Conservation (phyloP, 192 early-diverging fungal species). For the Backusella morwellensis region DNA sequence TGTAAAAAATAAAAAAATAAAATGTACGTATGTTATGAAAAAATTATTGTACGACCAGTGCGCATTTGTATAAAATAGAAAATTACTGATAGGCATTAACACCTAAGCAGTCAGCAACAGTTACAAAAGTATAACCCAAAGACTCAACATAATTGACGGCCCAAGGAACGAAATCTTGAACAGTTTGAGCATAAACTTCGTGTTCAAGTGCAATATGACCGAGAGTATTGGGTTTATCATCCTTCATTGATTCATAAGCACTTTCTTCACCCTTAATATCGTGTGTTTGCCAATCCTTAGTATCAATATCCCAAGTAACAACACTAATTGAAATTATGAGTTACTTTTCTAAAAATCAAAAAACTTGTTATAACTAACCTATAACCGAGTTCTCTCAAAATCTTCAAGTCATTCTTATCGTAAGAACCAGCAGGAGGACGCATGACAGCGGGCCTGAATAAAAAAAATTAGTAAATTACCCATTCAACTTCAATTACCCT, state of each 20-base stretch:
- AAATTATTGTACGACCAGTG: neutral
- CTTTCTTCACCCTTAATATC: constrained; percentile 13
- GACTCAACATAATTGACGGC: constrained; percentile 32
- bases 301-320: constrained; percentile 45
- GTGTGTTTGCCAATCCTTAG: constrained; percentile 36
- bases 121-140: constrained; percentile 37
- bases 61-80: neutral
- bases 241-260: neutral
- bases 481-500: too few relatives aligned
- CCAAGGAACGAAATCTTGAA: constrained; percentile 36
- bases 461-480: neutral
- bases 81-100: neutral
- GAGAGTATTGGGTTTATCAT: neutral
- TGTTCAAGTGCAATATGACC: constrained; percentile 12
- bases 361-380: neutral
- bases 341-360: neutral
- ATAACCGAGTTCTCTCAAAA: constrained; percentile 40
- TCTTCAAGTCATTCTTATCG: constrained; percentile 19
- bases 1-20: neutral
- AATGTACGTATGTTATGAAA: neutral
- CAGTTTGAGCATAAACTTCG: constrained; percentile 29
- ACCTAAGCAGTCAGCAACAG: constrained; percentile 46
- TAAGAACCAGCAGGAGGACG: constrained; percentile 52
- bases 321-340: constrained; percentile 13
- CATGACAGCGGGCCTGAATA: constrained; percentile 29